Conservation (phyloP, 2,329 filamentous ascomycete species). For the Aciculosporium take region DNA sequence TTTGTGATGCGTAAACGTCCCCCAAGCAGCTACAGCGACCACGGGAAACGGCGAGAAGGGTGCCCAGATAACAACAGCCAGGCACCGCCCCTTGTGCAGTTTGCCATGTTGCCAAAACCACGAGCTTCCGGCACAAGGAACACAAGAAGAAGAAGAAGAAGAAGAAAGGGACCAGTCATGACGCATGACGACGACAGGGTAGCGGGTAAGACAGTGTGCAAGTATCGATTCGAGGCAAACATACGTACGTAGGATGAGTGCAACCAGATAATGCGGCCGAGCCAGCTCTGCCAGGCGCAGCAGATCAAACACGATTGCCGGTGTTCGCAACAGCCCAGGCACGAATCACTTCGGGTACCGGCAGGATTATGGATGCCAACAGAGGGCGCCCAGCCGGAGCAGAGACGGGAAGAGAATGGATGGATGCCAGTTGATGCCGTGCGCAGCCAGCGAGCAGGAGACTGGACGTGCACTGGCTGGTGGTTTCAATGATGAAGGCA, state of each 20-base stretch:
- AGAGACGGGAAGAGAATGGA: neutral
- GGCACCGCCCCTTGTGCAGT: neutral
- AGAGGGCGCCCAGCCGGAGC: neutral
- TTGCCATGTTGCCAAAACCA: neutral
- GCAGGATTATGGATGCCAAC: neutral
- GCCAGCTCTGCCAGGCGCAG: neutral
- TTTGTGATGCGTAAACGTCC: neutral
- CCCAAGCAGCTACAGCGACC: neutral
- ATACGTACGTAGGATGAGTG: neutral
- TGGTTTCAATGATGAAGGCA: slow-evolving; percentile 2
- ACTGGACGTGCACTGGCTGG: neutral
- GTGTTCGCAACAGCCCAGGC: neutral
- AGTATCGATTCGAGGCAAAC: neutral
- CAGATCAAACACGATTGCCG: neutral
- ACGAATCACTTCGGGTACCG: neutral
- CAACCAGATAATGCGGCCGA: neutral
- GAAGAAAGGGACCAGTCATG: neutral
- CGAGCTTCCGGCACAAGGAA: neutral
- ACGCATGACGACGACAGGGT: neutral
- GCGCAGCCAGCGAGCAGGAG: neutral
- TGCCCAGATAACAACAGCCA: neutral
- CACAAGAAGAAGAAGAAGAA: neutral
- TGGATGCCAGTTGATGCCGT: neutral
- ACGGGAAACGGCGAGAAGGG: neutral
- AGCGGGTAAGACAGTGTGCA: neutral